These are phyloP conservation scores for Ophiostoma ulmi DNA, from an alignment of 2,329 filamentous ascomycete species.

Conservation along the genomic window DNA sequence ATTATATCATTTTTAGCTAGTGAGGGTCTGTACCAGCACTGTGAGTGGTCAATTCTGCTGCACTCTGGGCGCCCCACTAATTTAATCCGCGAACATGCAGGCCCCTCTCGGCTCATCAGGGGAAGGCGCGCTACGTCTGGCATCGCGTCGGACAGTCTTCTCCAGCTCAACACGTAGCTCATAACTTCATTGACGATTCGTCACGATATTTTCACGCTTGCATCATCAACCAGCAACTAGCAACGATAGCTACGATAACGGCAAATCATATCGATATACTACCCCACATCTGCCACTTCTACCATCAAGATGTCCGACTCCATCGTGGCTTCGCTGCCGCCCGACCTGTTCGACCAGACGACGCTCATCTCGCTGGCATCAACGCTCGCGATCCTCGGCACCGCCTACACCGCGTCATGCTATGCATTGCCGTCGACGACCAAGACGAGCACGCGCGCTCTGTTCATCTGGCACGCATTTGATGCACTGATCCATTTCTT, in stretches of 20 bases:
- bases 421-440: conserved; percentile 45
- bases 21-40: not conserved
- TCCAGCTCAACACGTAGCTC: not conserved
- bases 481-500: conserved; percentile 87
- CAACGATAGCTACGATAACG: not conserved
- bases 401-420: conserved; percentile 48
- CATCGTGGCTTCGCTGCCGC: conserved; percentile 38
- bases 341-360: conserved; percentile 55
- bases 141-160: not conserved
- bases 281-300: no score
- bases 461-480: conserved; percentile 94
- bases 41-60: not conserved
- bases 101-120: not conserved
- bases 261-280: not conserved
- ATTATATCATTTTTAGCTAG: not conserved
- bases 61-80: not conserved
- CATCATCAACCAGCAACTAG: not conserved
- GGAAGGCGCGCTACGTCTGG: not conserved
- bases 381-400: conserved; percentile 48
- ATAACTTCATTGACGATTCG: not conserved
- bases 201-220: not conserved
- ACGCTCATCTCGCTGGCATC: conserved; percentile 55
- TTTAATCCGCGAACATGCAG: not conserved
- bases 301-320: conserved; percentile 17
- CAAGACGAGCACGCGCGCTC: conserved; percentile 63